These are phyloP conservation scores for Phytopythium ostracodes DNA, from an alignment of 352 stramenopile species.

Conservation along the genomic window DNA sequence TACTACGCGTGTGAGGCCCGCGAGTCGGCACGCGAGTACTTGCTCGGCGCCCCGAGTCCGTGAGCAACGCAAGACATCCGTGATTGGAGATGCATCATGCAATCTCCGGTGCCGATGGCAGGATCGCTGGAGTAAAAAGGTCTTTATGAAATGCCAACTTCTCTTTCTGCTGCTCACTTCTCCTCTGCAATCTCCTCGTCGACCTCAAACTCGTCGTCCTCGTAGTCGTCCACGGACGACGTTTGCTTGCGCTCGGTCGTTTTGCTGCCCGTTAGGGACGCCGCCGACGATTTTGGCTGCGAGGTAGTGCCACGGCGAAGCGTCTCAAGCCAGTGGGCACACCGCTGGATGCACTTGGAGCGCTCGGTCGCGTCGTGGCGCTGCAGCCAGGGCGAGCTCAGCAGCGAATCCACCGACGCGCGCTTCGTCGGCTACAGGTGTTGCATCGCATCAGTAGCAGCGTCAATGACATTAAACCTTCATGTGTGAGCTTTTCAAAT, in stretches of 20 bases:
- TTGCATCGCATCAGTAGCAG: background rate
- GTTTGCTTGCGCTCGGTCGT: slow-evolving; percentile 7
- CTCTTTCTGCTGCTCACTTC: slow-evolving; percentile 11
- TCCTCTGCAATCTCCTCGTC: slow-evolving; percentile 39
- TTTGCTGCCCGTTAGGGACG: background rate
- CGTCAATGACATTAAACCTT: background rate
- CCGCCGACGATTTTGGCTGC: slow-evolving; percentile 6
- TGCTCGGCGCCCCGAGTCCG: slow-evolving; percentile 21
- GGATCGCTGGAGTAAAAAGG: background rate
- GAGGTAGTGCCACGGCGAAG: background rate
- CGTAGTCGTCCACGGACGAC: slow-evolving; percentile 16
- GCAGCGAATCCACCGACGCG: slow-evolving; percentile 50
- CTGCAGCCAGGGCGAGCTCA: slow-evolving; percentile 50
- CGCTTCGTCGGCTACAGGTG: slow-evolving; percentile 41
- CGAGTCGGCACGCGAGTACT: slow-evolving; percentile 53
- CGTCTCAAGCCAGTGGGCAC: slow-evolving; percentile 31
- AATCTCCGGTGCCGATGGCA: background rate
- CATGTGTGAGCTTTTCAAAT: background rate
- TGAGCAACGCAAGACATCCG: background rate
- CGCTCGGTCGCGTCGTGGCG: slow-evolving; percentile 41
- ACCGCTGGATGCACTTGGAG: slow-evolving; percentile 19
- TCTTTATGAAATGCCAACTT: background rate
- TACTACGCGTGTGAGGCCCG: slow-evolving; percentile 31
- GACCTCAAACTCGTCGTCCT: slow-evolving; percentile 48
- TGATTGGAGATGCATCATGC: background rate